Evolutionary conservation across 192 early-diverging fungal genomes (phyloP).

Genomic region (Coemansia sp.): DNA sequence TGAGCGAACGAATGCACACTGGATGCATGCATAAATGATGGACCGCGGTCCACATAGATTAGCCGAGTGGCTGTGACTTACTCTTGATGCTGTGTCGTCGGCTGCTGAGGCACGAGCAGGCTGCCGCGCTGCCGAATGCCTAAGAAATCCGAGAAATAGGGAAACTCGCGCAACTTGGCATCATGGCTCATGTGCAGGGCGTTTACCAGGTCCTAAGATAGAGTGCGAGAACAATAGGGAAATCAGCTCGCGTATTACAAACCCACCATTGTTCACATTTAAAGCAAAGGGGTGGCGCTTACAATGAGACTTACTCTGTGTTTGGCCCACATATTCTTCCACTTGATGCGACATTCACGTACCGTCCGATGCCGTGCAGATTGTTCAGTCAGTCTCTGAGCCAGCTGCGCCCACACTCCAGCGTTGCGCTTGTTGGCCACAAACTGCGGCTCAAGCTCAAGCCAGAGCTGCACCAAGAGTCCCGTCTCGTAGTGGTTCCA

Average conservation of each 20-base stretch:
- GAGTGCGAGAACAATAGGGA: not conserved
- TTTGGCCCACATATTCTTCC: conserved; percentile 61
- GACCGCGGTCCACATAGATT: not conserved
- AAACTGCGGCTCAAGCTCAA: conserved; percentile 55
- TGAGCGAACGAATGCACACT: not conserved
- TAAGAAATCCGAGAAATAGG: conserved; percentile 45
- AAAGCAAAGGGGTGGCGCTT: not conserved
- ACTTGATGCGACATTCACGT: conserved; percentile 58
- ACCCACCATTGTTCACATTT: not conserved
- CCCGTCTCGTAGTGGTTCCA: conserved; percentile 57
- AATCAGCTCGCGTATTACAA: conserved; percentile 9
- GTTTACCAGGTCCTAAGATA: conserved; percentile 51
- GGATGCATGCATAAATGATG: conserved; percentile 6
- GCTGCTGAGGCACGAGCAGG: conserved; percentile 15
- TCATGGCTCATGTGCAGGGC: conserved; percentile 53
- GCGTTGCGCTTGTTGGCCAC: conserved; percentile 58
- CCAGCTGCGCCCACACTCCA: conserved; percentile 56
- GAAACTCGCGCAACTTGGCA: conserved; percentile 58
- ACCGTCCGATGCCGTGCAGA: conserved; percentile 51
- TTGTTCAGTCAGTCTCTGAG: conserved; percentile 46
- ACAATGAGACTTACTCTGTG: conserved; percentile 50
- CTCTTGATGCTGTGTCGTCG: conserved; percentile 28
- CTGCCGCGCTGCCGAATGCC: conserved; percentile 45
- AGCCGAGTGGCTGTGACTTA: conserved; percentile 24
- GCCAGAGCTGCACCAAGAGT: conserved; percentile 55